phyloP scores from a whole-genome alignment of 2,329 filamentous ascomycete species.

The Pyrenophora teres region DNA sequence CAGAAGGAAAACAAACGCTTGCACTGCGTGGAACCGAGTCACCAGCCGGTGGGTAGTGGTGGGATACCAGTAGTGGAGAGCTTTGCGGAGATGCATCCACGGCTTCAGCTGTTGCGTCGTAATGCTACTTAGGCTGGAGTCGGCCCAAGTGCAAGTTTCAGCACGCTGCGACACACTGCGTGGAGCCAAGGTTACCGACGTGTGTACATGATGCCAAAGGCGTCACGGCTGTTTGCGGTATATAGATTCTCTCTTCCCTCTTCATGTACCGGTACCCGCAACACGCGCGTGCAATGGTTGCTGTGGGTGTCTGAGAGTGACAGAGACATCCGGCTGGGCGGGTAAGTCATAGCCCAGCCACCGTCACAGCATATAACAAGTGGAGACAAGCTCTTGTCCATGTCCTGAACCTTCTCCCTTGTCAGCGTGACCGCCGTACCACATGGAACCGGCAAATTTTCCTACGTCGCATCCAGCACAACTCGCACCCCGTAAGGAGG shows the following conservation, averaged over 20 bases:
- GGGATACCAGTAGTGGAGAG: slow-evolving; percentile 10
- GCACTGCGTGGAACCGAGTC: slow-evolving; percentile 25
- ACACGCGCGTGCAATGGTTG: slow-evolving; percentile 14
- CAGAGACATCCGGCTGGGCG: slow-evolving; percentile 11
- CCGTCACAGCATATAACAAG: slow-evolving; percentile 6
- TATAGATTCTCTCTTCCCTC: slow-evolving; percentile 1
- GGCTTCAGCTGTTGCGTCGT: slow-evolving; percentile 19
- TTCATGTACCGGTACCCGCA: slow-evolving; percentile 12
- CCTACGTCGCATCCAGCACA: slow-evolving; percentile 6
- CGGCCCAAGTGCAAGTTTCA: slow-evolving; percentile 19
- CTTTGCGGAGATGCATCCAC: slow-evolving; percentile 13
- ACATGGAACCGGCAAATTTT: slow-evolving; percentile 9
- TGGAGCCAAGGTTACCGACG: slow-evolving; percentile 17
- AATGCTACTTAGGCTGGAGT: slow-evolving; percentile 11
- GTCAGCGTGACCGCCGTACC: neutral
- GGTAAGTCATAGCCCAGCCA: slow-evolving; percentile 9
- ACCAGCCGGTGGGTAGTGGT: neutral
- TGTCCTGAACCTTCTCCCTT: slow-evolving; percentile 3
- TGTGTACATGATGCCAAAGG: slow-evolving; percentile 13
- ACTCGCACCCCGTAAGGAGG: slow-evolving; percentile 8
- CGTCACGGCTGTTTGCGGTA: neutral
- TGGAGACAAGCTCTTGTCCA: slow-evolving; percentile 10
- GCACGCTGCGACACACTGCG: slow-evolving; percentile 8
- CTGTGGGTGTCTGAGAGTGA: slow-evolving; percentile 3
- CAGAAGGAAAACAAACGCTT: slow-evolving; percentile 21